Conservation (phyloP, 1,284 basidiomycete species). For the Leccinum pallidistipes region DNA sequence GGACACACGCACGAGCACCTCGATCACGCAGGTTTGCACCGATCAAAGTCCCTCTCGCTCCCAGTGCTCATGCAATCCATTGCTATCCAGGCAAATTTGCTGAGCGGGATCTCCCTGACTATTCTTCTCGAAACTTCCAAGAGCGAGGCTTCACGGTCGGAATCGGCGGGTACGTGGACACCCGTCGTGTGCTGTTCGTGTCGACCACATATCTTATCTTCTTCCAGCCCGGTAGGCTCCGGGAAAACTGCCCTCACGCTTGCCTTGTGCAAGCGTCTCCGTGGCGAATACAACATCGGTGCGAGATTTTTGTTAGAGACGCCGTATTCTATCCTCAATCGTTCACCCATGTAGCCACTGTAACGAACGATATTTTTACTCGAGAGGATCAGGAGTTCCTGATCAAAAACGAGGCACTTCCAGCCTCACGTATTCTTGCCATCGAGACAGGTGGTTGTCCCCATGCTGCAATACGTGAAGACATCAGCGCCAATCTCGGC, state of each 20-base stretch:
- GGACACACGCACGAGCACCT: slow-evolving; percentile 92
- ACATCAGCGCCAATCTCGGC: slow-evolving; percentile 96
- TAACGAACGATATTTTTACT: slow-evolving; percentile 98
- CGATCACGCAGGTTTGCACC: slow-evolving; percentile 75
- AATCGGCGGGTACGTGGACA: slow-evolving; percentile 80
- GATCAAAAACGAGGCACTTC: slow-evolving; percentile 88
- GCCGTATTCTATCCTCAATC: slow-evolving; percentile 13
- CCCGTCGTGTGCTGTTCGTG: not conserved
- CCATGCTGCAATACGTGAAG: slow-evolving; percentile 94
- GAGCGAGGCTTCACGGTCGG: slow-evolving; percentile 97
- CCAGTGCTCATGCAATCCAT: slow-evolving; percentile 7
- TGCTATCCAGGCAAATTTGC: slow-evolving; percentile 78
- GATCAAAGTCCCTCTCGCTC: not conserved
- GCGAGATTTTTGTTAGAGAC: slow-evolving; percentile 21
- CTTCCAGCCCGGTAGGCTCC: slow-evolving; percentile 85
- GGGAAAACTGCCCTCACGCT: slow-evolving; percentile 96
- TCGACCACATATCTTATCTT: slow-evolving; percentile 7
- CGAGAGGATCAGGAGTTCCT: slow-evolving; percentile 97
- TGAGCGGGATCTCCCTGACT: slow-evolving; percentile 93
- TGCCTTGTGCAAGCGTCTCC: slow-evolving; percentile 84
- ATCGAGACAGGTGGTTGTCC: slow-evolving; percentile 98
- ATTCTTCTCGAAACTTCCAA: slow-evolving; percentile 79
- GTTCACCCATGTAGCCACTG: slow-evolving; percentile 62
- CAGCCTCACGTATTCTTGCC: slow-evolving; percentile 84
- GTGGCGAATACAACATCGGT: slow-evolving; percentile 91